Percentiles rank a stretch among this genome's conserved stretches.
Evolutionary conservation across 495 filamentous ascomycete species (phyloP).

Genomic region (Hypoxylon subgilvum): DNA sequence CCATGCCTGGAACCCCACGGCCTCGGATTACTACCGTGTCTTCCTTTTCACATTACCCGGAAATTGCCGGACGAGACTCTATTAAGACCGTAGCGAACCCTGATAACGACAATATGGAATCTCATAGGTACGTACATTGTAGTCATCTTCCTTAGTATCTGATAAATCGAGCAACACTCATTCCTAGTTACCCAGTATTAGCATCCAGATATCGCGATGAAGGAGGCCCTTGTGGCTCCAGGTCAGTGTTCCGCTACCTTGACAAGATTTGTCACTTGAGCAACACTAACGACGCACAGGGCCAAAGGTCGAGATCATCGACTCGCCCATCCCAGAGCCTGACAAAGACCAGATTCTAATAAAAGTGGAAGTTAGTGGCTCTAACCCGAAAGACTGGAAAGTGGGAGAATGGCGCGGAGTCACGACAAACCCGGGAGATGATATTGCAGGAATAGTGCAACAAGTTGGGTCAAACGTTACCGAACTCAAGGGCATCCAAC

Average conservation of each 20-base stretch:
- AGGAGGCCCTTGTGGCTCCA: slow-evolving; percentile 65
- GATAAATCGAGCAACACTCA: too few species aligned
- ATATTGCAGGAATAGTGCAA: slow-evolving; percentile 74
- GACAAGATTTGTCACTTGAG: not conserved
- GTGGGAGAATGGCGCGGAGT: slow-evolving; percentile 28
- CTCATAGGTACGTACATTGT: too few species aligned
- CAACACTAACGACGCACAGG: slow-evolving; percentile 31
- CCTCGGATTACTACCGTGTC: too few species aligned
- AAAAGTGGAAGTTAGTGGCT: slow-evolving; percentile 69
- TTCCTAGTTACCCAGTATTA: too few species aligned
- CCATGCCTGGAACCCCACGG: too few species aligned
- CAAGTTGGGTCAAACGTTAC: slow-evolving; percentile 64
- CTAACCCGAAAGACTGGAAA: slow-evolving; percentile 86
- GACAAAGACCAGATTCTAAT: slow-evolving; percentile 70
- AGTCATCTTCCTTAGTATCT: too few species aligned
- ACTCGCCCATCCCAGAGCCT: slow-evolving; percentile 67
- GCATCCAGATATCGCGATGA: slow-evolving; percentile 57
- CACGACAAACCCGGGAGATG: slow-evolving; percentile 67
- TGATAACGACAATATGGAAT: too few species aligned
- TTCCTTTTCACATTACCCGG: too few species aligned
- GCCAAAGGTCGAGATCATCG: slow-evolving; percentile 64
- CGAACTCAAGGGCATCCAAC: slow-evolving; percentile 67
- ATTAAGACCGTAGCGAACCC: too few species aligned
- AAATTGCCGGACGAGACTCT: too few species aligned
- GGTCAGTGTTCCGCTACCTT: slow-evolving; percentile 31